Base-by-base conservation (phyloP, 176 grass and related monocot genomes). In the Rhynchospora pubera region DNA sequence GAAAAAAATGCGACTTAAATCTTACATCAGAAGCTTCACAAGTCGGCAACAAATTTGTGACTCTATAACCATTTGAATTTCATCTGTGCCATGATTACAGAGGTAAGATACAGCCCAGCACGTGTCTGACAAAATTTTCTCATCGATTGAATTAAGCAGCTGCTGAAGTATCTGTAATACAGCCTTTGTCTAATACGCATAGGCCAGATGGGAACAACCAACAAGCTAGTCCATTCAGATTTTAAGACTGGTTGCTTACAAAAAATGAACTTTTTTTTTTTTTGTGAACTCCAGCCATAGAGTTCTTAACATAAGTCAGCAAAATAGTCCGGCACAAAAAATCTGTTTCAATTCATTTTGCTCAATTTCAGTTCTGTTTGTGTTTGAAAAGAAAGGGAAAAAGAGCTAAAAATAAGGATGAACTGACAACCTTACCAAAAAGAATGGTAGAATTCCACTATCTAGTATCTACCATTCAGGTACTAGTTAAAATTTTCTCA, bases 1-100 rank as follows among this genome's bases (percentile, higher is more conserved):
- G 57, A 85, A 0, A 72, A 59, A 85, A 89, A 66, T 65, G 48
- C 61, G 30, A 22, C 43, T 67, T 55, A 15, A 30, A 52, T 87
- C 91, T 87, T 92, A 92, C 91, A 89, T 86, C 86, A 97, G 59
- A 84, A 97, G 91, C 77, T 92, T 91, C 67, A 94, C 44, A 82
- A 90, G 77, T 91, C 75, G 86, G 57, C 76, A 84, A 83, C 86
- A 92, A 59, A 90, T 65, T 43, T 63, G 74, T 32, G 83, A 88
- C 62, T 87, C 86, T 80, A 97, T 65, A 53, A 92, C 86, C 79
- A 83, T 51, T 82, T 89, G 82, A 62, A 94, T 82, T 51, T 65
- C 69, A 71, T 84, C 78, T 52, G 74, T 90, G 70, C 64, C 44
- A 0, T 86, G 65, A 78, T 82, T 58, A 45, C 85, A 90, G 79